Percentiles rank a stretch among this genome's conserved stretches.
phyloP scores from a whole-genome alignment of 441 rosid species.

The Corymbia citriodora region DNA sequence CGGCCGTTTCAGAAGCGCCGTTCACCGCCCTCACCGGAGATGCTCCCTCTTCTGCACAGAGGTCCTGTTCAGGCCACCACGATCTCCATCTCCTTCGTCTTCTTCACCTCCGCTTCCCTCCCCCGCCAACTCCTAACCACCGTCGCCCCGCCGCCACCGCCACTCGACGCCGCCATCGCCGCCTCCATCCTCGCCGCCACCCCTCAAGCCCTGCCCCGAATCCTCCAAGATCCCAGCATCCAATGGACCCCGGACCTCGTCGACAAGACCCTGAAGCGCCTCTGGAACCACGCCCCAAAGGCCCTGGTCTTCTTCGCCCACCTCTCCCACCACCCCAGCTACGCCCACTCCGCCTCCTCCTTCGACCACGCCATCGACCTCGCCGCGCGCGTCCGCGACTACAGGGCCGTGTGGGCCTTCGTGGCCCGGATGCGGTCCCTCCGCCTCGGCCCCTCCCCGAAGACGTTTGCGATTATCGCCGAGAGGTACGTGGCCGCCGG shows the following conservation, averaged over 20 bases:
- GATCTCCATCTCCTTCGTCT: neutral
- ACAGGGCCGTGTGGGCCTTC: constrained; percentile 40
- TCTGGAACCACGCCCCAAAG: constrained; percentile 87
- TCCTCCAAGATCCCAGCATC: constrained; percentile 38
- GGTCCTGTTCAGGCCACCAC: neutral
- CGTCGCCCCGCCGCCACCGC: neutral
- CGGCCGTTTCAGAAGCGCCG: neutral
- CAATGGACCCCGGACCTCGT: constrained; percentile 67
- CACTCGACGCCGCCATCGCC: constrained; percentile 24
- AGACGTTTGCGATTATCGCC: constrained; percentile 62
- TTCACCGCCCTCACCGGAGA: neutral
- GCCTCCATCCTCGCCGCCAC: constrained; percentile 37
- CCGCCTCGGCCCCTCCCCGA: constrained; percentile 63
- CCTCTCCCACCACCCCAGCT: constrained; percentile 45
- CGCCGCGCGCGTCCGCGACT: constrained; percentile 70
- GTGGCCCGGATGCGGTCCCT: constrained; percentile 68
- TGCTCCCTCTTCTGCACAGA: neutral
- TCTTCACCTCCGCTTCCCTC: neutral
- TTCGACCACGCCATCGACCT: constrained; percentile 87
- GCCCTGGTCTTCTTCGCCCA: constrained; percentile 73
- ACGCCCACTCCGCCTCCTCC: constrained; percentile 58
- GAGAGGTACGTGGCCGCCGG: constrained; percentile 73
- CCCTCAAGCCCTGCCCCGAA: constrained; percentile 23
- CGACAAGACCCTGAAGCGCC: constrained; percentile 54
- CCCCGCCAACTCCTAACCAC: neutral